These are phyloP conservation scores for Neofusicoccum laricinum DNA, from an alignment of 2,329 filamentous ascomycete species.

Conservation along the genomic window DNA sequence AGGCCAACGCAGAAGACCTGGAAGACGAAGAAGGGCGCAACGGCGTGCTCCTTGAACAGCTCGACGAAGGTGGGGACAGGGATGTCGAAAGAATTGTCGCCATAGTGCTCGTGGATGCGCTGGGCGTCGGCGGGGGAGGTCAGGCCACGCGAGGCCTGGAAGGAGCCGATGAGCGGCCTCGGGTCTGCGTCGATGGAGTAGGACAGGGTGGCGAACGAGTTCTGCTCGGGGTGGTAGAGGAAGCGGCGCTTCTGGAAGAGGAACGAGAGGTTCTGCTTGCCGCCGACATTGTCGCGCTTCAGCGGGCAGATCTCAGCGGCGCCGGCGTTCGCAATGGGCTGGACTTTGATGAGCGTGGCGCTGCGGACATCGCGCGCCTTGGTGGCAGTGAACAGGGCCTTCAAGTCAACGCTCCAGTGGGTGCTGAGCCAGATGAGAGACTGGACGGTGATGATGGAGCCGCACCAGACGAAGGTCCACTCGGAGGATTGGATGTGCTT, in stretches of 20 bases:
- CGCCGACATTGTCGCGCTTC: constrained; percentile 71
- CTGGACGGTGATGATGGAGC: constrained; percentile 82
- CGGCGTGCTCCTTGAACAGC: constrained; percentile 96
- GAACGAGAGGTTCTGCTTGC: constrained; percentile 78
- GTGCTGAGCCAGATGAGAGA: constrained; percentile 91
- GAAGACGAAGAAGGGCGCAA: constrained; percentile 98
- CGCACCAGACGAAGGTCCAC: constrained; percentile 97
- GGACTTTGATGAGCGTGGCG: constrained; percentile 86
- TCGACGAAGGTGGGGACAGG: constrained; percentile 94
- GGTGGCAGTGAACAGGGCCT: constrained; percentile 75
- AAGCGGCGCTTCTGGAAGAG: constrained; percentile 98
- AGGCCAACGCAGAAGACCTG: constrained; percentile 97
- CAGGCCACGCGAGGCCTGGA: constrained; percentile 79
- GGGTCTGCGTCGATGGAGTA: constrained; percentile 85
- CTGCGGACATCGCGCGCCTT: constrained; percentile 67
- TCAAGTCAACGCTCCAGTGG: constrained; percentile 92
- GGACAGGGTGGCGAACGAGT: constrained; percentile 75
- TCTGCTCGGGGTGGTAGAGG: constrained; percentile 69
- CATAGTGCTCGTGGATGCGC: constrained; percentile 86
- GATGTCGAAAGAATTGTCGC: constrained; percentile 94
- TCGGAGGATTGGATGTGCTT: constrained; percentile 89
- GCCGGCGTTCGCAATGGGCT: constrained; percentile 86
- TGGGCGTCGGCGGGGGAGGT: constrained; percentile 71
- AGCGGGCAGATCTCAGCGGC: constrained; percentile 83
- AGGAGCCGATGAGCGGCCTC: constrained; percentile 72